Conservation (phyloP, 176 grass and related monocot species). For the Rhynchospora breviuscula region DNA sequence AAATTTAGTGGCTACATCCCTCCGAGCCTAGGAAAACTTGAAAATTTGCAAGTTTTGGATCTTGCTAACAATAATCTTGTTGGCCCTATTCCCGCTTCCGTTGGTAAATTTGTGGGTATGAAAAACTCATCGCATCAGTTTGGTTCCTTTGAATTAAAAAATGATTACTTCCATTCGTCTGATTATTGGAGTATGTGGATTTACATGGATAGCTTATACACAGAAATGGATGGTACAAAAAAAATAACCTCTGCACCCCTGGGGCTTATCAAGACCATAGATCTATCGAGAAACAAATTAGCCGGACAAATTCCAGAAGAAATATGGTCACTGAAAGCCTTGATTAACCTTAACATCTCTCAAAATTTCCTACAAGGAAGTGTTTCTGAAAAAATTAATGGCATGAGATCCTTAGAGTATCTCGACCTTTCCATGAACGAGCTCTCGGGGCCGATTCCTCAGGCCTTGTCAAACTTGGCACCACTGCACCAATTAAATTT, state of each 20-base stretch:
- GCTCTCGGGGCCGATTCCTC: slow-evolving; percentile 22
- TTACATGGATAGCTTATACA: not conserved
- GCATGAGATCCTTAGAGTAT: slow-evolving; percentile 23
- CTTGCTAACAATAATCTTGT: slow-evolving; percentile 22
- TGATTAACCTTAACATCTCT: slow-evolving; percentile 30
- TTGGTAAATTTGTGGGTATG: slow-evolving; percentile 28
- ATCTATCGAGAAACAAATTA: not conserved
- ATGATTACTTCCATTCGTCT: not conserved
- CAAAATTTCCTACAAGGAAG: not conserved
- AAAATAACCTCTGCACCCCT: not conserved
- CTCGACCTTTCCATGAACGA: slow-evolving; percentile 34
- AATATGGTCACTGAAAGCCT: not conserved
- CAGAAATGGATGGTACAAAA: slow-evolving; percentile 18
- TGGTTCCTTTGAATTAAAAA: not conserved
- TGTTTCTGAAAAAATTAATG: not conserved
- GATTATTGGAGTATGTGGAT: not conserved
- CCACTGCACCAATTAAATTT: slow-evolving; percentile 19
- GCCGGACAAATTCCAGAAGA: slow-evolving; percentile 11
- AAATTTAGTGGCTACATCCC: slow-evolving; percentile 33
- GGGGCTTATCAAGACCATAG: not conserved
- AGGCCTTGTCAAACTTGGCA: not conserved
- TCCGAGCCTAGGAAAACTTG: not conserved
- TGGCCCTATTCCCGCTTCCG: slow-evolving; percentile 7
- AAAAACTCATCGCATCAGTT: not conserved
- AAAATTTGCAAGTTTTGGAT: not conserved